Evolutionary conservation across 2,329 filamentous ascomycete genomes (phyloP).

Genomic region (Aspergillus awamori): DNA sequence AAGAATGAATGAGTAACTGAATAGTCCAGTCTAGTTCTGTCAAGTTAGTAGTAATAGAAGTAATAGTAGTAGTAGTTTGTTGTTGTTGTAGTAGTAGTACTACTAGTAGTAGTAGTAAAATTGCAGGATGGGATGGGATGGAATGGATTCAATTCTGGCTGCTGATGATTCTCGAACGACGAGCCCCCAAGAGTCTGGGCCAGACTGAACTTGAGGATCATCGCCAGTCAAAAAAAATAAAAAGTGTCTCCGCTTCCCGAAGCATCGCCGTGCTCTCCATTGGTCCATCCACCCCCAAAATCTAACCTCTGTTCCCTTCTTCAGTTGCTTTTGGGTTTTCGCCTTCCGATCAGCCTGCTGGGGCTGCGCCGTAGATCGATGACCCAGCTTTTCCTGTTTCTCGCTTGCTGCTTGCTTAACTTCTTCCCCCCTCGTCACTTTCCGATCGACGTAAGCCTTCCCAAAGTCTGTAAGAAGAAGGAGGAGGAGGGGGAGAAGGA

Average conservation of each 20-base stretch:
- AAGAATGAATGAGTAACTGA: neutral
- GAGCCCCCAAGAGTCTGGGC: constrained; percentile 7
- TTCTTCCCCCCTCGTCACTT: too few species aligned
- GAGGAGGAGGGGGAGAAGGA: too few species aligned
- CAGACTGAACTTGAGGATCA: constrained; percentile 11
- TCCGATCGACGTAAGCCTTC: too few species aligned
- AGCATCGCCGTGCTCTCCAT: constrained; percentile 5
- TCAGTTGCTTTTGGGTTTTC: neutral
- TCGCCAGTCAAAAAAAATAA: neutral
- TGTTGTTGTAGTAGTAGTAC: too few species aligned
- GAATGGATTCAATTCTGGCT: neutral
- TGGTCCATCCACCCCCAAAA: neutral
- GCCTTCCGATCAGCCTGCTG: neutral
- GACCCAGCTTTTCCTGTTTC: too few species aligned
- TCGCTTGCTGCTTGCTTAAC: too few species aligned
- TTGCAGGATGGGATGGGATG: neutral
- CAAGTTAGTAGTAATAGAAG: too few species aligned
- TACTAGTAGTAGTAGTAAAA: too few species aligned
- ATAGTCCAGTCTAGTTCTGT: too few species aligned
- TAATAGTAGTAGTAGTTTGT: too few species aligned
- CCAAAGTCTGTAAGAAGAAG: too few species aligned
- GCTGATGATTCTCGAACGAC: neutral
- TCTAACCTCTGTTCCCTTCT: neutral
- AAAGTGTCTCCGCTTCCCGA: constrained; percentile 2
- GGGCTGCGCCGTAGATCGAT: neutral